Conservation (phyloP, 1,139 yeast species). For the Taphrina sp. region DNA sequence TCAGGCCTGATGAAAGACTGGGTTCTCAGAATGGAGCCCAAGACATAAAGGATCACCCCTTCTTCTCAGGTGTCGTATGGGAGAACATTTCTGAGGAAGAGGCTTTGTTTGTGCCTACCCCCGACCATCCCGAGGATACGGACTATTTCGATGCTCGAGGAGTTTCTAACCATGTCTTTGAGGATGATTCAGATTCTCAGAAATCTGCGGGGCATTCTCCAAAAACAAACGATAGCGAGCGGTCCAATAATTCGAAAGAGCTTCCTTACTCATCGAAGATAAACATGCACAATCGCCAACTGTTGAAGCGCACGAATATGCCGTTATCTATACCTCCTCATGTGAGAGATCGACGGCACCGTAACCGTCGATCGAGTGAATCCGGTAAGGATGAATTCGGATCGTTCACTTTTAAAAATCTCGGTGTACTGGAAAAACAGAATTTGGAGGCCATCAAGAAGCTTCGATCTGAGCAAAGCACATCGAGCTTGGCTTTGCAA, state of each 20-base stretch:
- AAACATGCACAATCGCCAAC: neutral
- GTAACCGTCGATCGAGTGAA: conserved; percentile 63
- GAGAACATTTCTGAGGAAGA: conserved; percentile 65
- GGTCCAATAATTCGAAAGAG: neutral
- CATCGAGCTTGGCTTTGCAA: neutral
- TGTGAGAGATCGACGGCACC: conserved; percentile 61
- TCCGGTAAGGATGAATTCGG: conserved; percentile 72
- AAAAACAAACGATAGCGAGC: conserved; percentile 9
- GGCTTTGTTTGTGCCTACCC: conserved; percentile 79
- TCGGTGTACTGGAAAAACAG: conserved; percentile 87
- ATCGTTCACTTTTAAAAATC: conserved; percentile 81
- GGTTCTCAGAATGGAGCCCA: conserved; percentile 69
- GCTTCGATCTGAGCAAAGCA: conserved; percentile 72
- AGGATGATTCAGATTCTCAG: conserved; percentile 38
- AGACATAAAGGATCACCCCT: conserved; percentile 76
- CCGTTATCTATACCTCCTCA: conserved; percentile 57
- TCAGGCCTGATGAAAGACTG: conserved; percentile 64
- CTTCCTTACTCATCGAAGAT: conserved; percentile 17
- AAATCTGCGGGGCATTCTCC: conserved; percentile 19
- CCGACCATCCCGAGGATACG: conserved; percentile 80
- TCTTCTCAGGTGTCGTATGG: conserved; percentile 75
- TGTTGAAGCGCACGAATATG: conserved; percentile 36
- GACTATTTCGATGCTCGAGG: conserved; percentile 93
- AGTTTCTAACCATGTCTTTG: conserved; percentile 60
- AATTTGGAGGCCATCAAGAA: conserved; percentile 89